phyloP scores from a whole-genome alignment of 371 early-diverging fungal genomes.

The Rhizomucor pusillus region DNA sequence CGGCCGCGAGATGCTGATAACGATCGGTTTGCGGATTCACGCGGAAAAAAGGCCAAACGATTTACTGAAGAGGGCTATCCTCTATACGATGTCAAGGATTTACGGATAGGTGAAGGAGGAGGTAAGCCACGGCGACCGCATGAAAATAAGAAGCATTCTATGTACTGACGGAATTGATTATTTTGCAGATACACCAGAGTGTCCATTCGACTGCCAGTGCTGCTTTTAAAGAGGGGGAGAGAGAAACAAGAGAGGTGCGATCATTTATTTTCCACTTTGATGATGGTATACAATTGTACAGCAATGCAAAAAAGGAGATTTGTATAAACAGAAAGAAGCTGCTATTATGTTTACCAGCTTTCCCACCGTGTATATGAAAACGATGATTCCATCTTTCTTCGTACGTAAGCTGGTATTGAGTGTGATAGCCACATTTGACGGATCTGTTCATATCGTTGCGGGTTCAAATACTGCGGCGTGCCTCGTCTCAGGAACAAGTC shows the following conservation, averaged over 20 bases:
- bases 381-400: constrained; percentile 78
- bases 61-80: constrained; percentile 54
- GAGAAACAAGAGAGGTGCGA: neutral
- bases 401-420: constrained; percentile 82
- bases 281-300: neutral
- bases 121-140: constrained; percentile 5
- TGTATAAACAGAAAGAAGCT: constrained; percentile 1
- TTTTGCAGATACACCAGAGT: constrained; percentile 49
- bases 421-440: constrained; percentile 84
- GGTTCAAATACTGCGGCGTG: constrained; percentile 82
- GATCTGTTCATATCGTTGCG: constrained; percentile 87
- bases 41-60: constrained; percentile 49
- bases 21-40: constrained; percentile 41
- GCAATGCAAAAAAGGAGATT: neutral
- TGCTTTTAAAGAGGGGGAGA: constrained; percentile 32
- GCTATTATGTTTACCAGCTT: constrained; percentile 28
- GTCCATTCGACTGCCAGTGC: constrained; percentile 51
- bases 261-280: neutral
- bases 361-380: constrained; percentile 34
- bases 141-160: neutral
- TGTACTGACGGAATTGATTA: neutral
- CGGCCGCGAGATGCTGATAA: constrained; percentile 23
- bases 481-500: constrained; percentile 64
- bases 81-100: constrained; percentile 46
- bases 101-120: constrained; percentile 37